Conservation (phyloP, 768 basidiomycete genomes). For the Fistulinella prunicolor region DNA sequence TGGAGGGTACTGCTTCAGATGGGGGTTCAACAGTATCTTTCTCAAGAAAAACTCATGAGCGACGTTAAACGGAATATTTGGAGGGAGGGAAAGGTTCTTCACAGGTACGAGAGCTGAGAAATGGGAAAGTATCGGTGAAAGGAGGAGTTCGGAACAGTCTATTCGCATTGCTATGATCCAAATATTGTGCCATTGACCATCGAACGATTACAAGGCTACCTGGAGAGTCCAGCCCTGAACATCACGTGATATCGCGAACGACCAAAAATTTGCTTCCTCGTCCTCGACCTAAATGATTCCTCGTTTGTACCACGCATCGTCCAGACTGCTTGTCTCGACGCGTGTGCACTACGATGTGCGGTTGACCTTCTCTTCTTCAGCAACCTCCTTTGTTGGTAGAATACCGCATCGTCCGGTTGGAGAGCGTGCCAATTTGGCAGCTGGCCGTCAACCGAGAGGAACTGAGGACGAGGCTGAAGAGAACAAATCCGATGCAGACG, state of each 20-base stretch:
- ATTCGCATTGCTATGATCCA: constrained; percentile 6
- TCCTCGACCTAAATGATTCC: constrained; percentile 18
- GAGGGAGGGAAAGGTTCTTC: constrained; percentile 42
- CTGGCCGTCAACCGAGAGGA: neutral
- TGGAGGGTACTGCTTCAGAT: constrained; percentile 59
- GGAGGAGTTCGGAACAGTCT: neutral
- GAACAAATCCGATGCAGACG: neutral
- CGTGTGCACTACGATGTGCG: constrained; percentile 9
- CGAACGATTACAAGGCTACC: neutral
- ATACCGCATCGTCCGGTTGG: constrained; percentile 6
- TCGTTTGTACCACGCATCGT: constrained; percentile 17
- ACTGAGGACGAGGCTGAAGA: constrained; percentile 6
- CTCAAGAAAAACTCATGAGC: constrained; percentile 57
- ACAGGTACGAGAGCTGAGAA: constrained; percentile 54
- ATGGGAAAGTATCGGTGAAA: constrained; percentile 46
- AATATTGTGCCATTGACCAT: no score
- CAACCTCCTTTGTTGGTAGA: constrained; percentile 10
- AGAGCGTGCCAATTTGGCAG: constrained; percentile 2
- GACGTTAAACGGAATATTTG: constrained; percentile 31
- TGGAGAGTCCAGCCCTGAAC: constrained; percentile 17
- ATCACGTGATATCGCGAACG: constrained; percentile 25
- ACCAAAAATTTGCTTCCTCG: constrained; percentile 15
- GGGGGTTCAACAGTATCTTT: constrained; percentile 47
- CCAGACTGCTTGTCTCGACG: constrained; percentile 7
- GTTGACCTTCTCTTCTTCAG: constrained; percentile 23